Conservation (phyloP, 2,329 filamentous ascomycete species). For the Fusarium ambrosium region DNA sequence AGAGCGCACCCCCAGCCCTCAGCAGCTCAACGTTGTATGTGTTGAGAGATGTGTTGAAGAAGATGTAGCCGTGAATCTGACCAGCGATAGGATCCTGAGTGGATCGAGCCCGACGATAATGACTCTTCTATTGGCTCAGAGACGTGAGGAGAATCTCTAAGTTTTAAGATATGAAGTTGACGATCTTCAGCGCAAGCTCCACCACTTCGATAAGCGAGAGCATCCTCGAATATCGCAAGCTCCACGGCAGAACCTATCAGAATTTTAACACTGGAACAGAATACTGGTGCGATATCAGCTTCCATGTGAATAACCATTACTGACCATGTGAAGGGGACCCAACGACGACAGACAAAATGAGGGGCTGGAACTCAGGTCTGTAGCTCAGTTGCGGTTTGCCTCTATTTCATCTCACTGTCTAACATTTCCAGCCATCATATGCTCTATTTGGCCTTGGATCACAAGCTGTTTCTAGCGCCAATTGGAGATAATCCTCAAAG, state of each 20-base stretch:
- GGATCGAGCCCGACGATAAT: conserved; percentile 1
- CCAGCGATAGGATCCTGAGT: neutral
- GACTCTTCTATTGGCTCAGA: conserved; percentile 4
- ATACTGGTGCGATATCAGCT: conserved; percentile 26
- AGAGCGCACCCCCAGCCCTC: neutral
- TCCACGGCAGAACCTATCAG: conserved; percentile 27
- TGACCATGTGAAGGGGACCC: conserved; percentile 30
- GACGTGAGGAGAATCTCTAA: neutral
- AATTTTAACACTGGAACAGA: conserved; percentile 25
- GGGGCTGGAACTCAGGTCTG: conserved; percentile 40
- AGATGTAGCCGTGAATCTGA: neutral
- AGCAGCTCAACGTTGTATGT: neutral
- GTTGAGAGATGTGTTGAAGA: too few species aligned
- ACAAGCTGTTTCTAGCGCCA: neutral
- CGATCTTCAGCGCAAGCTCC: conserved; percentile 9
- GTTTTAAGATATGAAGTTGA: neutral
- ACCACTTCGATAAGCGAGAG: conserved; percentile 18
- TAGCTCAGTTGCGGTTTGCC: neutral
- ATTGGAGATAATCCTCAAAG: neutral
- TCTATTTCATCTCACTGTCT: neutral
- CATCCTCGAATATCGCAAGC: conserved; percentile 28
- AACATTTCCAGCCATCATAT: neutral
- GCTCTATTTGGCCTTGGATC: neutral
- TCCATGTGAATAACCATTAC: neutral
- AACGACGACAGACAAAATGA: conserved; percentile 48